Conservation (phyloP, 169 alveolate genomes). For the Eimeria brunetti region DNA sequence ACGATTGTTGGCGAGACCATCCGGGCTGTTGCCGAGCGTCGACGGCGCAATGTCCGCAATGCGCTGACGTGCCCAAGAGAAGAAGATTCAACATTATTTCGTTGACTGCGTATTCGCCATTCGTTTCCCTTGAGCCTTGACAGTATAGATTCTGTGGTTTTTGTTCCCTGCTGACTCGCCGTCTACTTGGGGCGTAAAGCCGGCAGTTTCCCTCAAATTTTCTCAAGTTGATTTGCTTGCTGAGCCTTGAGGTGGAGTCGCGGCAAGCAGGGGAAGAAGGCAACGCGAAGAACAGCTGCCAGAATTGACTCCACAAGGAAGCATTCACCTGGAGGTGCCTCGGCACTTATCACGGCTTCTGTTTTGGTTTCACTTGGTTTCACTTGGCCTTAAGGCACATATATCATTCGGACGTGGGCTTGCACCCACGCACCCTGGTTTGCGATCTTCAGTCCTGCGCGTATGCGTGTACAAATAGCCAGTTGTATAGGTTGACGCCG, state of each 20-base stretch:
- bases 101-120: background rate
- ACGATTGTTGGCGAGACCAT: background rate
- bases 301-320: background rate
- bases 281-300: too few relatives aligned
- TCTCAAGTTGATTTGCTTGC: background rate
- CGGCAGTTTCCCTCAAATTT: background rate
- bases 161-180: background rate
- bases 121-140: background rate
- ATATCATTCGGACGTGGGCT: background rate
- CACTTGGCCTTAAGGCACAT: background rate
- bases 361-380: too few relatives aligned
- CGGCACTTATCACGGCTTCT: background rate
- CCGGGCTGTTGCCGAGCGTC: background rate
- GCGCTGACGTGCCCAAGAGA: background rate
- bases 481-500: background rate
- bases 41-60: background rate
- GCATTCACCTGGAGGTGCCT: background rate
- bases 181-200: background rate
- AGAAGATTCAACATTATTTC: background rate
- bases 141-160: background rate
- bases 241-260: background rate
- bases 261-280: background rate
- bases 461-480: background rate
- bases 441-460: background rate
- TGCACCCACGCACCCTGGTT: background rate